Base-by-base conservation (phyloP, 306 rosid genomes). In the Vigna unguiculata region DNA sequence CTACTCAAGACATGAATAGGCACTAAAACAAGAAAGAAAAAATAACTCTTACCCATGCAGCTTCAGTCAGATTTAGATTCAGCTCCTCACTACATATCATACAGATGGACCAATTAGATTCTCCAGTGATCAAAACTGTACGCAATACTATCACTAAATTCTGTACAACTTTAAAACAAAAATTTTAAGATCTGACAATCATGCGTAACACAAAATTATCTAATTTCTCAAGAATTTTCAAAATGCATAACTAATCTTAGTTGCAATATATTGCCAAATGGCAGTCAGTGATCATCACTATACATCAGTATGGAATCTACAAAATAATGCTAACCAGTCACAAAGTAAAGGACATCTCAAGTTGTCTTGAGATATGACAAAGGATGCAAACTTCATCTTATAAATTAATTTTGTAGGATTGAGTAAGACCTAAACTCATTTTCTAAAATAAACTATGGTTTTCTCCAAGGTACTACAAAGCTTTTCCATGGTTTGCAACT, bases 1-100 rank as follows among this genome's bases (percentile, higher is more conserved):
- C n/a, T n/a, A n/a, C n/a, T n/a, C n/a, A n/a, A n/a, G n/a, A n/a
- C n/a, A n/a, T n/a, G n/a, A n/a, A n/a, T n/a, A n/a, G n/a, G n/a
- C n/a, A n/a, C n/a, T n/a, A n/a, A n/a, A n/a, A n/a, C n/a, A n/a
- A n/a, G n/a, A n/a, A n/a, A n/a, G n/a, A n/a, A n/a, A n/a, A n/a
- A n/a, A n/a, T n/a, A n/a, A n/a, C n/a, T 73, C 91, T 87, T 87
- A 95, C 97, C 99, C 97, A 92, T 9, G 97, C 97, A 47, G 97
- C 97, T 86, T 92, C 97, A 10, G 96, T 87, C 84, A 95, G 83
- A 87, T 95, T 92, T 57, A 95, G 89, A 86, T 88, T 54, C 85
- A 95, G 86, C 91, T 92, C 97, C 88, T 95, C 96, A 79, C 97
- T 95, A 87, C 93, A 90, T 40, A 66, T 72, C 60, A 82, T 8